Percentiles rank a stretch among this genome's conserved stretches.
These are phyloP conservation scores for Aspergillus pseudoglaucus DNA, from an alignment of 2,329 filamentous ascomycete genomes.

Conservation along the genomic window DNA sequence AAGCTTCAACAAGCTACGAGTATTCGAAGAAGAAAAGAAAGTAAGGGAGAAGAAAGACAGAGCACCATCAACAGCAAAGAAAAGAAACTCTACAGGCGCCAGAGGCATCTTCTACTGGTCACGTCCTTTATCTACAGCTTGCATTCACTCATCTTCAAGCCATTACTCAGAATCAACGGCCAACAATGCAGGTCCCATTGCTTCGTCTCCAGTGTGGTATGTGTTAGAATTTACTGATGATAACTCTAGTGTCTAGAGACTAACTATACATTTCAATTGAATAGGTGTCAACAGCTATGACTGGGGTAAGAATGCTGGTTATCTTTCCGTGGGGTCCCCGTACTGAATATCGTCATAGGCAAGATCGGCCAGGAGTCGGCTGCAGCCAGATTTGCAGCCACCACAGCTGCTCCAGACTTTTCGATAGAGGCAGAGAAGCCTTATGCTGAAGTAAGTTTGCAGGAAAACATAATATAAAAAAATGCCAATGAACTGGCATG, in stretches of 20 bases:
- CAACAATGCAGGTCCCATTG: slow-evolving; percentile 67
- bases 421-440: slow-evolving; percentile 78
- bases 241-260: neutral
- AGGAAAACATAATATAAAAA: neutral
- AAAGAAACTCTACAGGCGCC: neutral
- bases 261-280: slow-evolving; percentile 5
- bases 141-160: neutral
- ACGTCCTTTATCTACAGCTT: slow-evolving; percentile 1
- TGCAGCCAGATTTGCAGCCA: slow-evolving; percentile 81
- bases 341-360: slow-evolving; percentile 44
- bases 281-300: slow-evolving; percentile 94
- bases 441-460: slow-evolving; percentile 71
- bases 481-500: slow-evolving; percentile 7
- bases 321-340: slow-evolving; percentile 18
- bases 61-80: neutral
- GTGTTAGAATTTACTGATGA: slow-evolving; percentile 6
- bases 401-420: slow-evolving; percentile 69
- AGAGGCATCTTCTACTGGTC: neutral
- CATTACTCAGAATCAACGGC: slow-evolving; percentile 1
- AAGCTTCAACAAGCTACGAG: neutral
- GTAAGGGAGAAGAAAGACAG: neutral
- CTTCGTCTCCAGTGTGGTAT: slow-evolving; percentile 64
- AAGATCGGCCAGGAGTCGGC: slow-evolving; percentile 84
- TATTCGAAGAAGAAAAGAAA: neutral
- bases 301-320: slow-evolving; percentile 59